These are phyloP conservation scores for Calonectria naviculata DNA, from an alignment of 2,329 filamentous ascomycete genomes.

Conservation along the genomic window DNA sequence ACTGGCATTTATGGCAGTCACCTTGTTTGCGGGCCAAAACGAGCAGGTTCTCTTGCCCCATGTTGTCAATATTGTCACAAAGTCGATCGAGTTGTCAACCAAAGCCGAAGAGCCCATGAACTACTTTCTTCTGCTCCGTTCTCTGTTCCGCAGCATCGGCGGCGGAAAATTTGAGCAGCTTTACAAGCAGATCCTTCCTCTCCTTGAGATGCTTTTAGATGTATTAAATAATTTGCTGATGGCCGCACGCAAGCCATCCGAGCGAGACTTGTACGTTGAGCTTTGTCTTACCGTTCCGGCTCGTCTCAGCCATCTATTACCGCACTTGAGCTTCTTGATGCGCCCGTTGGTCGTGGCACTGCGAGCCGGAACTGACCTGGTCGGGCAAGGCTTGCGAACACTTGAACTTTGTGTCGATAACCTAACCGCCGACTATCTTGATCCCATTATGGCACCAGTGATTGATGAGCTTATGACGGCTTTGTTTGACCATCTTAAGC, in stretches of 20 bases:
- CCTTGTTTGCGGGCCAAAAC: conserved; percentile 92
- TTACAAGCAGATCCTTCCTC: conserved; percentile 96
- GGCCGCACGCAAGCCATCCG: conserved; percentile 88
- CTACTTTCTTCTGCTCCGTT: conserved; percentile 93
- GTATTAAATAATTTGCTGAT: conserved; percentile 95
- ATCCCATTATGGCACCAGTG: conserved; percentile 98
- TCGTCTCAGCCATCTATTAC: conserved; percentile 90
- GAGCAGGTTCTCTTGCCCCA: conserved; percentile 96
- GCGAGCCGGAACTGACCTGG: conserved; percentile 89
- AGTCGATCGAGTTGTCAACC: conserved; percentile 95
- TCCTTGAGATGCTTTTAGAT: conserved; percentile 97
- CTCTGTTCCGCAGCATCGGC: conserved; percentile 94
- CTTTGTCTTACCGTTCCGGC: conserved; percentile 96
- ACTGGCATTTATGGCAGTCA: conserved; percentile 98
- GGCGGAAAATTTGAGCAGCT: conserved; percentile 97
- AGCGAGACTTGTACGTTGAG: conserved; percentile 97
- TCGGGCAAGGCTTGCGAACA: conserved; percentile 92
- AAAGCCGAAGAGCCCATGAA: conserved; percentile 98
- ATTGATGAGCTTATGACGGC: conserved; percentile 99
- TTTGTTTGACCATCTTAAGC: conserved; percentile 93
- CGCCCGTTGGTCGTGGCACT: conserved; percentile 95
- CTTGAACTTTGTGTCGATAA: conserved; percentile 98
- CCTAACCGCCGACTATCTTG: conserved; percentile 95
- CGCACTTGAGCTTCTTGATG: conserved; percentile 97
- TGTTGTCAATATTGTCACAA: conserved; percentile 96